Conservation (phyloP, 805 yeast genomes). For the Yarrowia yakushimensis region DNA sequence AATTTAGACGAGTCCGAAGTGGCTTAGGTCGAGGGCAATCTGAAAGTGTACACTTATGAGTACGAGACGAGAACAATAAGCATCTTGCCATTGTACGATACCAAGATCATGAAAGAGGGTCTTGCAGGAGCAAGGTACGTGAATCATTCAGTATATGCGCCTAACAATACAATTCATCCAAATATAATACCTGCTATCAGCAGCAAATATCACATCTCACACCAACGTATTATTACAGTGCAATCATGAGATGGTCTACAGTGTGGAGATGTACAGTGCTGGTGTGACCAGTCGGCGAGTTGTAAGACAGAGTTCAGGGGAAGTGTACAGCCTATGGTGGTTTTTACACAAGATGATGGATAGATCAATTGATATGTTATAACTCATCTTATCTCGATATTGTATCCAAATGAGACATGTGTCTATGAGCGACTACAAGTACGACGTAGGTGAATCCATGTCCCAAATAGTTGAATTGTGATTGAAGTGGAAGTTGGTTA, state of each 20-base stretch:
- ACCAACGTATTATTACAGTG: background rate
- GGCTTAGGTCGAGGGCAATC: background rate
- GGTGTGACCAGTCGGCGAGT: background rate
- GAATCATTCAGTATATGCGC: background rate
- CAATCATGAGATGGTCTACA: background rate
- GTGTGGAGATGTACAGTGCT: background rate
- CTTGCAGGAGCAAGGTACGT: background rate
- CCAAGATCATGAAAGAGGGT: background rate
- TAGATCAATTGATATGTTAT: too few species aligned
- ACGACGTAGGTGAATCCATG: too few species aligned
- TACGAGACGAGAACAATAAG: background rate
- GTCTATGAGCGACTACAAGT: too few species aligned
- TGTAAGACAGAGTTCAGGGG: too few species aligned
- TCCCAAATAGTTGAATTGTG: background rate
- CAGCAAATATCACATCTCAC: background rate
- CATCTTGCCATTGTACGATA: background rate
- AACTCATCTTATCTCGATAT: too few species aligned
- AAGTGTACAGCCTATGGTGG: too few species aligned
- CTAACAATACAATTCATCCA: background rate
- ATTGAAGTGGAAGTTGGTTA: too few species aligned
- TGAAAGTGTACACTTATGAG: background rate
- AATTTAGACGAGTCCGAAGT: background rate
- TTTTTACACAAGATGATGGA: too few species aligned
- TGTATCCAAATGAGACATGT: too few species aligned
- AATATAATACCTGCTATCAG: background rate